Conservation (phyloP, 2,329 filamentous ascomycete genomes). For the Fusarium ambrosium region DNA sequence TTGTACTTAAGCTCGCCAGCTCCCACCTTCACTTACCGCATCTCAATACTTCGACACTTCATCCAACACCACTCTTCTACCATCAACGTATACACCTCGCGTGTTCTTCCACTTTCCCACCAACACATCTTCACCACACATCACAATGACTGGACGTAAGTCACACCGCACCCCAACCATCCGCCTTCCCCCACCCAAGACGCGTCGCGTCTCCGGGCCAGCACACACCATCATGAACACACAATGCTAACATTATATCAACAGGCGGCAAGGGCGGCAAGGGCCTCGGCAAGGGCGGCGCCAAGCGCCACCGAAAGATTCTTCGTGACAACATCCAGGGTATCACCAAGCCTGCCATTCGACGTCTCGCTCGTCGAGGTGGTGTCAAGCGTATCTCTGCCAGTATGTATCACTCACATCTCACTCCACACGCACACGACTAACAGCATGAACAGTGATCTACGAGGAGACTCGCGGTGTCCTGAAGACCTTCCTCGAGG, state of each 20-base stretch:
- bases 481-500: slow-evolving; percentile 83
- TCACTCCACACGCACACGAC: slow-evolving; percentile 73
- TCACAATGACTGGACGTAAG: slow-evolving; percentile 81
- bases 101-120: slow-evolving; percentile 29
- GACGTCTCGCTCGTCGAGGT: slow-evolving; percentile 97
- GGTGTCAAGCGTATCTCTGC: slow-evolving; percentile 99
- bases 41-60: slow-evolving; percentile 31
- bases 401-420: slow-evolving; percentile 68
- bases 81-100: slow-evolving; percentile 22
- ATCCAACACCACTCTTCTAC: slow-evolving; percentile 27
- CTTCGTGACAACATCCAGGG: slow-evolving; percentile 99
- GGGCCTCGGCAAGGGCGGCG: slow-evolving; percentile 97
- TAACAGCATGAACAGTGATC: slow-evolving; percentile 73
- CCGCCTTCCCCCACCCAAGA: background rate
- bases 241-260: slow-evolving; percentile 62
- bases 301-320: slow-evolving; percentile 99
- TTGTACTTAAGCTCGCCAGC: slow-evolving; percentile 55
- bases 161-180: slow-evolving; percentile 44
- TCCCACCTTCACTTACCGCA: slow-evolving; percentile 43
- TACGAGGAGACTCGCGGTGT: slow-evolving; percentile 85
- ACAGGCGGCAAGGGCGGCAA: slow-evolving; percentile 95
- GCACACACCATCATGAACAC: slow-evolving; percentile 76
- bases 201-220: background rate
- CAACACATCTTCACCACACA: slow-evolving; percentile 25
- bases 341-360: slow-evolving; percentile 98